Base-by-base conservation (phyloP, 2,329 filamentous ascomycete genomes). In the Aspergillus floridensis region DNA sequence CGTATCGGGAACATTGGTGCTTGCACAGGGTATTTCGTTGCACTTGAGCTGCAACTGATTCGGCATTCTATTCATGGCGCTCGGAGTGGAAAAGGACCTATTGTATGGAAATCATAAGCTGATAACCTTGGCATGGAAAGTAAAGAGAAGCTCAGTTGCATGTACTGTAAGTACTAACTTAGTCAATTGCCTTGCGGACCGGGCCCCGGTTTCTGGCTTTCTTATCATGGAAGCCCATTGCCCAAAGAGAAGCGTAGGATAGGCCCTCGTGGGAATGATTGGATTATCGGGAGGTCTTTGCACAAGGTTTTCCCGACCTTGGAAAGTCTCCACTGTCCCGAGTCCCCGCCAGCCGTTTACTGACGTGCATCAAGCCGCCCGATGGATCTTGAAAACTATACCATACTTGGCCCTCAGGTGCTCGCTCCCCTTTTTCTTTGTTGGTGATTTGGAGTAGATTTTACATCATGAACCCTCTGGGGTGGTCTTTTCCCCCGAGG, bases 311-410 rank as follows among this genome's bases (percentile, higher is more conserved):
- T 32, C 5, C 21, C 41, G 35, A 35, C 12, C 32, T 35, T 16
- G 32, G 12, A 35, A 35, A n/a, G 24, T 22, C 22, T 47, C 52
- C 41, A 14, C 19, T 16, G 41, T 58, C 26, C 31, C 31, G 31
- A 32, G 12, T 12, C 31, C 26, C 49, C 31, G 32, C 56, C 31
- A 44, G 29, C 56, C 29, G 46, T 26, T 53, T 31, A 53, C 54
- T 60, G 58, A 60, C 58, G 49, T 57, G 58, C 58, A 60, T 60
- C 38, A 21, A 57, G 31, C 32, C 19, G 46, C 49, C 53, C 44
- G 49, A 49, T 46, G 52, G 49, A 44, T 44, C 38, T 44, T 44
- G 38, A 44, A 8, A 19, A 35, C 32, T 35, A 35, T 35, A 8
- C 38, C 38, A n/a, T 44, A 35, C 32, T 44, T 44, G n/a, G 19